phyloP scores from a whole-genome alignment of 2,329 filamentous ascomycete genomes.

The Talaromyces sp. region DNA sequence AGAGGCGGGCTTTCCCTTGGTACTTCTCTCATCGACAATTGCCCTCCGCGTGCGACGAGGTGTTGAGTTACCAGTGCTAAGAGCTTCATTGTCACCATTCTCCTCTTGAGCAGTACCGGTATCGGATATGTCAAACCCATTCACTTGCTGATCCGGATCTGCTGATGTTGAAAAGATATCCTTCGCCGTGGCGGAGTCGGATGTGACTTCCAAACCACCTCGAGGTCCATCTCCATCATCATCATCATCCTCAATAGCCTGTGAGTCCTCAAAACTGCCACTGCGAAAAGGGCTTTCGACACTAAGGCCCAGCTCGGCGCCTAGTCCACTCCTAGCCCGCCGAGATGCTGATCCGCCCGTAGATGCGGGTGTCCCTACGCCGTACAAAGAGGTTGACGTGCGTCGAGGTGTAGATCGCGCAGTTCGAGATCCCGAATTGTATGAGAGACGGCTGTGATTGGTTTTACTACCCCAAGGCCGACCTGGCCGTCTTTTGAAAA shows the following conservation, averaged over 20 bases:
- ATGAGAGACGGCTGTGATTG: constrained; percentile 18
- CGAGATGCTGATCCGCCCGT: constrained; percentile 13
- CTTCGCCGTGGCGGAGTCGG: background rate
- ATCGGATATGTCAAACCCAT: background rate
- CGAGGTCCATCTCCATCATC: background rate
- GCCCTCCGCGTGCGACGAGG: constrained; percentile 9
- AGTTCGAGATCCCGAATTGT: constrained; percentile 27
- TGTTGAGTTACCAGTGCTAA: constrained; percentile 1
- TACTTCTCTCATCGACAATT: constrained; percentile 2
- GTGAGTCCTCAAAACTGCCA: background rate
- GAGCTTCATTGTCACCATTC: background rate
- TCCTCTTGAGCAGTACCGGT: background rate
- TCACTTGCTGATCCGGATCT: background rate
- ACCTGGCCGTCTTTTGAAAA: constrained; percentile 32
- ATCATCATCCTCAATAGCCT: background rate
- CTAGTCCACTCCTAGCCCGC: constrained; percentile 31
- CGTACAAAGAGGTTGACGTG: constrained; percentile 20
- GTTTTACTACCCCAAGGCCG: constrained; percentile 33
- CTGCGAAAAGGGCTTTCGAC: constrained; percentile 2
- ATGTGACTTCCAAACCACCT: background rate
- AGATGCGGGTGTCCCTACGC: constrained; percentile 25
- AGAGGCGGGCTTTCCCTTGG: background rate
- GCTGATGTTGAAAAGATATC: background rate
- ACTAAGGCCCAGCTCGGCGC: constrained; percentile 1
- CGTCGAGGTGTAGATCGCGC: constrained; percentile 35